A percentile compares a stretch with the other conserved stretches of the same genome.
These are phyloP conservation scores for Metschnikowia hibisci DNA, from an alignment of 805 yeast species.

Conservation along the genomic window DNA sequence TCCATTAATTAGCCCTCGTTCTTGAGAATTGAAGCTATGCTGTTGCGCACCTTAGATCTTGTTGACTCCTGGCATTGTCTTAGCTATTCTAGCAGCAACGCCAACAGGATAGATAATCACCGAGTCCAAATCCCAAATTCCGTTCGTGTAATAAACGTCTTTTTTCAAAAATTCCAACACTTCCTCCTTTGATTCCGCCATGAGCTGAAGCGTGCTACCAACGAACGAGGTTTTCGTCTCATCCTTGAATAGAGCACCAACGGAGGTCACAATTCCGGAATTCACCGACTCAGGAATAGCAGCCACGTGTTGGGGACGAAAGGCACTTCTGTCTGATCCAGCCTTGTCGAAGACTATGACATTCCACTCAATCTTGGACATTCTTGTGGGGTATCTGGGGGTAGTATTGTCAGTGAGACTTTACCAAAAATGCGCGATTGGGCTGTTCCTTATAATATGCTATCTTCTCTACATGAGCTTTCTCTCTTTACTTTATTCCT, in stretches of 20 bases:
- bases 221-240: constrained; percentile 50
- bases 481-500: neutral
- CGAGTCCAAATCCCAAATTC: constrained; percentile 72
- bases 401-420: neutral
- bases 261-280: constrained; percentile 41
- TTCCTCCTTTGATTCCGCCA: constrained; percentile 63
- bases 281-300: constrained; percentile 42
- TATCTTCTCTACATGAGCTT: too few relatives aligned
- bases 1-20: too few relatives aligned
- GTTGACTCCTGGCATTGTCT: constrained; percentile 29
- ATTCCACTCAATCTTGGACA: constrained; percentile 31
- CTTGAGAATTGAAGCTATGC: too few relatives aligned
- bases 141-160: constrained; percentile 60
- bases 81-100: constrained; percentile 34
- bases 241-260: constrained; percentile 49
- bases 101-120: constrained; percentile 55
- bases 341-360: constrained; percentile 71
- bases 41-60: constrained; percentile 13
- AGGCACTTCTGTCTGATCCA: constrained; percentile 50
- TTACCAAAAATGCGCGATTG: neutral
- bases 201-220: constrained; percentile 62
- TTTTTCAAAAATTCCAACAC: constrained; percentile 58
- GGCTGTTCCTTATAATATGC: too few relatives aligned
- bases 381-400: neutral
- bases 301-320: constrained; percentile 52